These are phyloP conservation scores for Penicillium chermesinum DNA, from an alignment of 495 filamentous ascomycete species.

Conservation along the genomic window DNA sequence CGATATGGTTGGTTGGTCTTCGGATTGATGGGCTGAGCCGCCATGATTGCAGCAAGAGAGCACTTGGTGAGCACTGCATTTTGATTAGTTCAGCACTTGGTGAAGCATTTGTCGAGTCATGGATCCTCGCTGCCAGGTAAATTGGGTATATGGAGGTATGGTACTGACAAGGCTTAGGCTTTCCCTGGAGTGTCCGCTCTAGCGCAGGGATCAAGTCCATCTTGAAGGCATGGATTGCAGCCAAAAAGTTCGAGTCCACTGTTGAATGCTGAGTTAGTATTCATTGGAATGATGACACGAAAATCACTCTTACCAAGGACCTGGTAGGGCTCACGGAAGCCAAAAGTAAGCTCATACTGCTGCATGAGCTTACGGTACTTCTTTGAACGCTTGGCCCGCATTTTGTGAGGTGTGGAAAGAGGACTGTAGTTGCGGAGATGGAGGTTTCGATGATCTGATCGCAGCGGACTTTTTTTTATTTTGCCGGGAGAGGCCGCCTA, in stretches of 20 bases:
- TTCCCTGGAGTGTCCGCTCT: slow-evolving; percentile 69
- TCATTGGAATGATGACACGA: background rate
- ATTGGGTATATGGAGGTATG: background rate
- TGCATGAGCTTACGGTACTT: slow-evolving; percentile 96
- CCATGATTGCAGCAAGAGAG: slow-evolving; percentile 45
- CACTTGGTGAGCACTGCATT: slow-evolving; percentile 57
- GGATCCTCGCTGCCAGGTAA: background rate
- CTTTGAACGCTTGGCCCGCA: slow-evolving; percentile 91
- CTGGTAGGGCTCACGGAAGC: slow-evolving; percentile 91
- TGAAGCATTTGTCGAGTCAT: background rate
- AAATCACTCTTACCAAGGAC: slow-evolving; percentile 56
- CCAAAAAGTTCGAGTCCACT: slow-evolving; percentile 78
- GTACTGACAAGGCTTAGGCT: slow-evolving; percentile 74
- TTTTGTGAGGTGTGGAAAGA: slow-evolving; percentile 36
- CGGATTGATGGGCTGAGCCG: slow-evolving; percentile 40
- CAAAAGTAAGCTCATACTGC: slow-evolving; percentile 75
- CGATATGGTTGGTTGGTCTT: slow-evolving; percentile 40
- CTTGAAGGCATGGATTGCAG: slow-evolving; percentile 66
- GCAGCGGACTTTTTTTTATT: slow-evolving; percentile 41
- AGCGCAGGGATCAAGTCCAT: slow-evolving; percentile 72
- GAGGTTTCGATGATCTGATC: slow-evolving; percentile 9
- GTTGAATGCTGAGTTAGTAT: slow-evolving; percentile 11
- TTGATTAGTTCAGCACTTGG: background rate
- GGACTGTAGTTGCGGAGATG: slow-evolving; percentile 12
- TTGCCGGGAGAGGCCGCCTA: slow-evolving; percentile 33